Evolutionary conservation across 768 basidiomycete species (phyloP), one percentile per base, ranked within the genome.

Genomic region (Termitomyces titanicus): DNA sequence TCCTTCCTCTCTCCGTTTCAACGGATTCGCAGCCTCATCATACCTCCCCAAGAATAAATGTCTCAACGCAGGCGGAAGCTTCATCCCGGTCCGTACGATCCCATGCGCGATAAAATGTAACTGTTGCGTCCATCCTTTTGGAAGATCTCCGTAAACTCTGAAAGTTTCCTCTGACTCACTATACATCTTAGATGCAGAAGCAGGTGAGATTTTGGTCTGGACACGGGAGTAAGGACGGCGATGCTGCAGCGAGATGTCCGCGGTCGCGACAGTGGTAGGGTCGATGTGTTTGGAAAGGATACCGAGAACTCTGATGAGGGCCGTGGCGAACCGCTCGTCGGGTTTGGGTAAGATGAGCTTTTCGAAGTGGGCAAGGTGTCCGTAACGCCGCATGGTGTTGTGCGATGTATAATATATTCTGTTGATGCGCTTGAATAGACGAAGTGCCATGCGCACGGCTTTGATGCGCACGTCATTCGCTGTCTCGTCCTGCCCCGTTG

Each of bases 251-350:
- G 11, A 15, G 49, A 56, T 24, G 15, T 51, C 55, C 7, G 49
- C 22, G 8, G 13, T 27, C 6, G 48, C 47, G 10, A 56, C 17
- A n/a, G 9, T 11, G 35, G 35, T 4, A 10, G 43, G 55, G 11
- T 56, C 29, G 25, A 34, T 4, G 15, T 39, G 10, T 5, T 51
- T 29, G 29, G 40, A 46, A 24, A 31, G 27, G 6, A 47, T 13
- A 15, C 40, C 63, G 35, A 79, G 75, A 44, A 85, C 68, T 10
- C 71, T 66, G 12, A 89, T 68, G 9, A 81, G 72, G 2, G 83
- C 82, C 52, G 87, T 88, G 70, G 84, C 89, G 64, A 88, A 88
- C 43, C 79, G 75, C n/a, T 77, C 79, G 60, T 91, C 88, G 0
- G 81, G 79, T 24, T 57, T 56, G 8, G 79, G 80, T 18, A 74